Evolutionary conservation across 2,329 filamentous ascomycete species (phyloP).

Genomic region (Penicillium vulpinum): DNA sequence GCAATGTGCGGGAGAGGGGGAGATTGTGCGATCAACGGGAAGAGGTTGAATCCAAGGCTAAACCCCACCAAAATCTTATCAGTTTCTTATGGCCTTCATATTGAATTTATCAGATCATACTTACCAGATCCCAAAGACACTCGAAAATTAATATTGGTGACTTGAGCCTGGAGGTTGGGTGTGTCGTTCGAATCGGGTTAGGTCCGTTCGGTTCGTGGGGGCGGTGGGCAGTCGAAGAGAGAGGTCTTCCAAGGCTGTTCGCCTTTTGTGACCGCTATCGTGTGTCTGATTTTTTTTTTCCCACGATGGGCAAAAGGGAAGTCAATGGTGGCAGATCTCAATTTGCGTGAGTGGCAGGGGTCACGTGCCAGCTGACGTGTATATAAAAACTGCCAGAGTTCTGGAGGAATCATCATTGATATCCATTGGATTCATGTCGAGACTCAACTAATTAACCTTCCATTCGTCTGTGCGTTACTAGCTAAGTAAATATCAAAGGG

Average conservation of each 20-base stretch:
- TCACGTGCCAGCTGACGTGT: constrained; percentile 2
- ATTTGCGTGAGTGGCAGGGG: neutral
- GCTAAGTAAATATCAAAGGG: neutral
- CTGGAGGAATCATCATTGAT: no score
- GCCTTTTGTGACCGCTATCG: neutral
- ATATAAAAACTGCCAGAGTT: neutral
- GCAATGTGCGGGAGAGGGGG: constrained; percentile 32
- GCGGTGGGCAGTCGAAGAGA: constrained; percentile 18
- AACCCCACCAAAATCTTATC: constrained; percentile 28
- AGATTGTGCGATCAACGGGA: constrained; percentile 36
- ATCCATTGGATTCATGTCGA: neutral
- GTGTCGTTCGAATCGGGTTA: constrained; percentile 12
- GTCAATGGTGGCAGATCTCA: neutral
- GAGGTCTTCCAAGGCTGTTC: neutral
- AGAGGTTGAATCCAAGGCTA: constrained; percentile 12
- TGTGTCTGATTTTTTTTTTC: neutral
- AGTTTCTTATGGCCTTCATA: constrained; percentile 9
- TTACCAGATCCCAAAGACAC: neutral
- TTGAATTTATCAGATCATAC: constrained; percentile 1
- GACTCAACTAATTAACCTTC: neutral
- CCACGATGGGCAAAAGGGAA: constrained; percentile 1
- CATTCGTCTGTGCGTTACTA: neutral
- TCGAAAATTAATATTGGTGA: neutral
- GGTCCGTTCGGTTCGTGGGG: constrained; percentile 29
- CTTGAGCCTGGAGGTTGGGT: constrained; percentile 1